Evolutionary conservation across 257 asterid species (phyloP), one percentile per base, ranked within the genome.

Genomic region (Paraleonurus japonicus): DNA sequence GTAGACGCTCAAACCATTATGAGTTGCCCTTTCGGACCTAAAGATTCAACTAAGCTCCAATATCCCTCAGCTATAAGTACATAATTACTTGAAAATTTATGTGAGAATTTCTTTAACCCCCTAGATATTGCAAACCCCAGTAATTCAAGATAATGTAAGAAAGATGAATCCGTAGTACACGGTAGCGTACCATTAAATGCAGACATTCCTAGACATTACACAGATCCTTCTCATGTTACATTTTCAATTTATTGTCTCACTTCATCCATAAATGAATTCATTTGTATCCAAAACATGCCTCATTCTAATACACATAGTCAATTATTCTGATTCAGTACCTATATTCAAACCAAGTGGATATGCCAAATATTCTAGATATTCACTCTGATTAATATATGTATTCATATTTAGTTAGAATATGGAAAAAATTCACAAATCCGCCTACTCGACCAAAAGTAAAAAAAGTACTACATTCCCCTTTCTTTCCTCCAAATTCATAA

Each of bases 1-100:
- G 68, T 39, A 53, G 63, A 70, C 51, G 19, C 50, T 33, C 13
- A 67, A 45, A 35, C 47, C 62, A 35, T 39, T 23, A 10, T 26
- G 20, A 33, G 35, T 6, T 59, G 47, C 24, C 19, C 19, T 67
- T 23, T 24, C 37, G 43, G 55, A 24, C 16, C 19, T 32, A 17
- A 20, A 68, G 75, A 19, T 13, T 64, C 67, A 54, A 55, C 51
- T 26, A 54, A 35, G 13, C 59, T 47, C 62, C 23, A 33, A 76
- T 51, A 20, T 51, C 57, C 26, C 61, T 24, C 23, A 3, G 27
- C 4, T 10, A 5, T 48, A 27, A 51, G 16, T 63, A 64, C 4
- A 37, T 23, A 53, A 23, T 15, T 5, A 22, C 32, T 33, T 7
- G 3, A 33, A n/a, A 5, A 24, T 24, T 4, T 2, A 7, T 13